Percentiles rank a stretch among this genome's conserved stretches.
Conservation (phyloP, 495 filamentous ascomycete species). For the Aspergillus taichungensis region DNA sequence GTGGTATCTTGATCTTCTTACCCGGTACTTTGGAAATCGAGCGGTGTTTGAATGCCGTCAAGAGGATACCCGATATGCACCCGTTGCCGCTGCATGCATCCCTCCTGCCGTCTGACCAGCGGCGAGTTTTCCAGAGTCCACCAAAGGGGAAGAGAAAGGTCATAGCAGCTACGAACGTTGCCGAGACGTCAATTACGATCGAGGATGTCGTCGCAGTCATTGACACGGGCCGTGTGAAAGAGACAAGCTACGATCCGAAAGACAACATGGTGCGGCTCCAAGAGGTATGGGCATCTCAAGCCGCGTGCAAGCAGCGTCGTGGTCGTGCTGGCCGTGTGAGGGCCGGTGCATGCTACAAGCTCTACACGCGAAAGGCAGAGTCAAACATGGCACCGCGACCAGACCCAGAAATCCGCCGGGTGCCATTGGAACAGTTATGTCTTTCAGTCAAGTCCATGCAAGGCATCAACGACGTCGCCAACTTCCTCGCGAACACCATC, state of each 20-base stretch:
- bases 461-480: constrained; percentile 67
- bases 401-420: constrained; percentile 86
- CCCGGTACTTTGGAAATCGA: constrained; percentile 83
- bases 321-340: constrained; percentile 89
- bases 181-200: constrained; percentile 97
- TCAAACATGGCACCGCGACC: constrained; percentile 80
- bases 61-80: constrained; percentile 59
- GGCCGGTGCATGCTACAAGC: constrained; percentile 87
- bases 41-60: constrained; percentile 63
- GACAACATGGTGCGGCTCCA: constrained; percentile 91
- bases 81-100: constrained; percentile 88
- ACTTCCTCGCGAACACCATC: constrained; percentile 76
- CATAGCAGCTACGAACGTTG: constrained; percentile 90
- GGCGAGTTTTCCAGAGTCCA: constrained; percentile 69
- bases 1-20: constrained; percentile 89
- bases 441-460: constrained; percentile 88
- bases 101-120: constrained; percentile 76
- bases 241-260: constrained; percentile 86
- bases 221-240: constrained; percentile 89
- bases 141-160: constrained; percentile 81
- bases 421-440: constrained; percentile 90
- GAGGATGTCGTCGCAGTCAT: constrained; percentile 96
- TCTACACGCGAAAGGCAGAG: constrained; percentile 82
- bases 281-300: constrained; percentile 90
- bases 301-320: constrained; percentile 93